Percentiles rank a stretch among this genome's conserved stretches.
These are phyloP conservation scores for Astrothelium macrocarpum DNA, from an alignment of 495 filamentous ascomycete genomes.

Conservation along the genomic window DNA sequence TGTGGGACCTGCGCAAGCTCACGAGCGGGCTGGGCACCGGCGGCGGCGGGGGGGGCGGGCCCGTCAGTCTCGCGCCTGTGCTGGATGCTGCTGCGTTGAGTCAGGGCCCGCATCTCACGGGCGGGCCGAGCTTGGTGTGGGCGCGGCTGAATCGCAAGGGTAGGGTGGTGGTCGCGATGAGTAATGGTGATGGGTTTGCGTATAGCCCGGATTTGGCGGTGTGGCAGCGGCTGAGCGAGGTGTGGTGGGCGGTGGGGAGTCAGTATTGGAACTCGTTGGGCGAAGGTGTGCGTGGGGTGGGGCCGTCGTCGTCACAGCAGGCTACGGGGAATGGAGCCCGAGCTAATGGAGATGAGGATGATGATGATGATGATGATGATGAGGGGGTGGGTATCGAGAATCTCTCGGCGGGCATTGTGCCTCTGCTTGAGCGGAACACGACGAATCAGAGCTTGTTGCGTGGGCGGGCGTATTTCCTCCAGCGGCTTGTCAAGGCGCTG, in stretches of 20 bases:
- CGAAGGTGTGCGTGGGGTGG: slow-evolving; percentile 12
- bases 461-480: slow-evolving; percentile 78
- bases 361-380: neutral
- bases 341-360: neutral
- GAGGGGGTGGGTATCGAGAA: slow-evolving; percentile 46
- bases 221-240: slow-evolving; percentile 92
- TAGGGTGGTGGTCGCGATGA: slow-evolving; percentile 70
- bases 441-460: slow-evolving; percentile 87
- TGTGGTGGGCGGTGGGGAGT: slow-evolving; percentile 96
- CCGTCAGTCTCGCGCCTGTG: slow-evolving; percentile 79
- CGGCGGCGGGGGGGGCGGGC: slow-evolving; percentile 51
- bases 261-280: slow-evolving; percentile 98
- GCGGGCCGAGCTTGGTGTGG: slow-evolving; percentile 72
- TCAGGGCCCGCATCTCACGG: slow-evolving; percentile 56
- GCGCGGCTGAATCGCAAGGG: slow-evolving; percentile 84
- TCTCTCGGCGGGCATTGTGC: slow-evolving; percentile 86
- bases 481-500: slow-evolving; percentile 77
- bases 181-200: slow-evolving; percentile 84
- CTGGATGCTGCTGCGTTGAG: slow-evolving; percentile 75
- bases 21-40: neutral
- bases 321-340: neutral
- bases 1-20: slow-evolving; percentile 86
- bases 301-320: neutral
- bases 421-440: slow-evolving; percentile 84
- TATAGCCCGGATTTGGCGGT: slow-evolving; percentile 73